Conservation (phyloP, 2,329 filamentous ascomycete genomes). For the Fusarium algeriense region DNA sequence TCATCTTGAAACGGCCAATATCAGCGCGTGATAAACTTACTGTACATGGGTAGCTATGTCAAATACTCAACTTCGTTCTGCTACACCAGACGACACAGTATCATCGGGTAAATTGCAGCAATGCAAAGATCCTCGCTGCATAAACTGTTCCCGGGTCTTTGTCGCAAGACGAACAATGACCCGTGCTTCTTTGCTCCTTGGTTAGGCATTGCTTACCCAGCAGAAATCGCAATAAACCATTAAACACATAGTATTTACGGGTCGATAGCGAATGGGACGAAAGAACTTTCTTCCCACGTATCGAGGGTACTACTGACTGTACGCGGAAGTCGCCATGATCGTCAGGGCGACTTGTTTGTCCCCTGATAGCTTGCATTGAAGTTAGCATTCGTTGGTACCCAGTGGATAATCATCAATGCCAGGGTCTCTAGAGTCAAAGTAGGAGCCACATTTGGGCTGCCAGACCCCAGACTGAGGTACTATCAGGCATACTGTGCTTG, state of each 20-base stretch:
- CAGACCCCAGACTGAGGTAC: background rate
- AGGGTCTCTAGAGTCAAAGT: conserved; percentile 2
- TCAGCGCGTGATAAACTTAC: conserved; percentile 15
- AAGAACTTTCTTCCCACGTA: background rate
- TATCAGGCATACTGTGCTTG: conserved; percentile 4
- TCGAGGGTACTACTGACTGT: background rate
- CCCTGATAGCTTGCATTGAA: background rate
- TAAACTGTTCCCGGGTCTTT: background rate
- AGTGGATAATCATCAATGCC: conserved; percentile 11
- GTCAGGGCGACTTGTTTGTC: conserved; percentile 20
- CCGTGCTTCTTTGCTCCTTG: conserved; percentile 15
- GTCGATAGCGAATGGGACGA: background rate
- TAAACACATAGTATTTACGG: conserved; percentile 2
- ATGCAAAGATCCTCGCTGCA: conserved; percentile 13
- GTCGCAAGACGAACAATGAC: conserved; percentile 9
- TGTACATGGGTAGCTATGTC: background rate
- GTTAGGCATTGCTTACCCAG: conserved; percentile 19
- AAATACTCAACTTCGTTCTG: conserved; percentile 4
- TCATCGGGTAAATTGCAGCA: background rate
- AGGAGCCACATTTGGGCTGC: conserved; percentile 33
- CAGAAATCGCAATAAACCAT: conserved; percentile 29
- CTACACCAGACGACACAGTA: conserved; percentile 11
- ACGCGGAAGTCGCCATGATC: conserved; percentile 14
- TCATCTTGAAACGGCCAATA: conserved; percentile 18
- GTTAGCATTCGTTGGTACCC: conserved; percentile 6